These are phyloP conservation scores for Penicillium turbatum DNA, from an alignment of 495 filamentous ascomycete species.

Conservation along the genomic window DNA sequence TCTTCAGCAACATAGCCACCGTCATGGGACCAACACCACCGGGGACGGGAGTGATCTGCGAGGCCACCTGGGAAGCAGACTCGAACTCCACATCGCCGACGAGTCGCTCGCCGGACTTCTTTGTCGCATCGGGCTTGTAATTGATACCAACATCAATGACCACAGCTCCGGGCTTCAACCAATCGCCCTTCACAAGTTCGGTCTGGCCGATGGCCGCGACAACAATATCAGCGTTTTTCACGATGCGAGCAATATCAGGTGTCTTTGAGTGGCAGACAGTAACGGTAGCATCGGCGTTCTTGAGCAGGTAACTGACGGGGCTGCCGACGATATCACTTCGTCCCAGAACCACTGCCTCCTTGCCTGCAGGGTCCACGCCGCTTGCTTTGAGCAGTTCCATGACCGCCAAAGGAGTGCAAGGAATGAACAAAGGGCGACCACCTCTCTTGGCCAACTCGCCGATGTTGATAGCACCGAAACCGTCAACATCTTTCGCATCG, in stretches of 20 bases:
- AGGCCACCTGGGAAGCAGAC: conserved; percentile 78
- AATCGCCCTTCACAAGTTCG: conserved; percentile 86
- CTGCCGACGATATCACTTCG: conserved; percentile 96
- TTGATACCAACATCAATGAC: conserved; percentile 98
- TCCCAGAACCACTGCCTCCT: conserved; percentile 91
- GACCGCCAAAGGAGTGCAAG: conserved; percentile 94
- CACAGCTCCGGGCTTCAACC: conserved; percentile 88
- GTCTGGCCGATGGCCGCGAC: conserved; percentile 89
- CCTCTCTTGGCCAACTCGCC: conserved; percentile 94
- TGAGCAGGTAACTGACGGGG: conserved; percentile 90
- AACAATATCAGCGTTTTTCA: conserved; percentile 85
- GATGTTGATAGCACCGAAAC: conserved; percentile 89
- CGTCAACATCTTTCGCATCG: conserved; percentile 96
- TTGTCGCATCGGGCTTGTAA: conserved; percentile 87
- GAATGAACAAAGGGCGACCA: conserved; percentile 78
- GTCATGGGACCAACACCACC: conserved; percentile 98
- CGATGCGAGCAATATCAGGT: conserved; percentile 58
- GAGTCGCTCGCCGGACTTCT: conserved; percentile 88
- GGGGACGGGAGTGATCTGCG: conserved; percentile 94
- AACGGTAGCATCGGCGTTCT: conserved; percentile 93
- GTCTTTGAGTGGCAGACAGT: conserved; percentile 94
- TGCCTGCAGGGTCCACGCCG: conserved; percentile 77
- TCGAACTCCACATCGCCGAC: conserved; percentile 96
- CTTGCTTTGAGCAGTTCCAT: conserved; percentile 86
- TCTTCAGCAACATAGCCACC: conserved; percentile 91